phyloP scores from a whole-genome alignment of 768 basidiomycete genomes.

The Termitomyces heimii region DNA sequence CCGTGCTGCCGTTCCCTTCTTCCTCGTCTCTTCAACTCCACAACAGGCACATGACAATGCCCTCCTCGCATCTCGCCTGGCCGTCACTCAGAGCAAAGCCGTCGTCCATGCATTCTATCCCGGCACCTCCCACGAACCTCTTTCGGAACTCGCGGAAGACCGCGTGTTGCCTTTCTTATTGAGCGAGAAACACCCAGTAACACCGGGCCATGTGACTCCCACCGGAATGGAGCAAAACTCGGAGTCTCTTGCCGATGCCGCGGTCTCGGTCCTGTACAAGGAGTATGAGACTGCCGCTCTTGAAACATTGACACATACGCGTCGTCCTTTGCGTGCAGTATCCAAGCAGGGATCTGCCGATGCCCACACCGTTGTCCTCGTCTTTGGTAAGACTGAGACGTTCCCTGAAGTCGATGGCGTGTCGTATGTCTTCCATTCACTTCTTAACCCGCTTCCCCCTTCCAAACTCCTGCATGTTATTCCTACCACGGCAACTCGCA shows the following conservation, averaged over 20 bases:
- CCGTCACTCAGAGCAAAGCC: slow-evolving; percentile 59
- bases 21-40: slow-evolving; percentile 68
- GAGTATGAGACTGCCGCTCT: slow-evolving; percentile 66
- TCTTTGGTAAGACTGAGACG: slow-evolving; percentile 50
- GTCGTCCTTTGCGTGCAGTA: slow-evolving; percentile 56
- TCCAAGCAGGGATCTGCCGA: slow-evolving; percentile 42
- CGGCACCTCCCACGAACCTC: slow-evolving; percentile 27
- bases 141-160: slow-evolving; percentile 53
- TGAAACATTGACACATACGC: slow-evolving; percentile 56
- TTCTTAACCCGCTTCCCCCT: slow-evolving; percentile 68
- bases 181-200: slow-evolving; percentile 32
- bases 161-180: slow-evolving; percentile 57
- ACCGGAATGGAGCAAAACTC: slow-evolving; percentile 3
- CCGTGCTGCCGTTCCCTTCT: slow-evolving; percentile 73
- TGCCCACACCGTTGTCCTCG: slow-evolving; percentile 65
- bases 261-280: slow-evolving; percentile 33
- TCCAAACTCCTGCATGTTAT: slow-evolving; percentile 52
- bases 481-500: slow-evolving; percentile 54
- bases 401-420: slow-evolving; percentile 47
- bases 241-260: slow-evolving; percentile 18
- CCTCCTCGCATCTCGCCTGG: slow-evolving; percentile 77
- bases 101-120: slow-evolving; percentile 84
- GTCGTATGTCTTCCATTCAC: slow-evolving; percentile 55
- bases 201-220: slow-evolving; percentile 23
- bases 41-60: slow-evolving; percentile 91